Percentiles rank a stretch among this genome's conserved stretches.
Conservation (phyloP, 208 protist genomes). For the Naegleria lovaniensis region DNA sequence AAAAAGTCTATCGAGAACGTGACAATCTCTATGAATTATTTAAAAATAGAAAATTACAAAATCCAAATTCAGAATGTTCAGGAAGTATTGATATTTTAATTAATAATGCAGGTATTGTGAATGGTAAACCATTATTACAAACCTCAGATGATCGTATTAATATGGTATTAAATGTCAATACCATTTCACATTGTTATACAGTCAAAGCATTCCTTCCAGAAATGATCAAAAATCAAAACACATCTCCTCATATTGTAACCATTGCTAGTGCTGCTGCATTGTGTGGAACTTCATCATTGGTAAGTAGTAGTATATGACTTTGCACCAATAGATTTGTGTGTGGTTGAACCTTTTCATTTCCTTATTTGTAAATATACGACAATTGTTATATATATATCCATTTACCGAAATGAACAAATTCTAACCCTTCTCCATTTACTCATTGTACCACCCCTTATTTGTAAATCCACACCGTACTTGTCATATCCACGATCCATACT, state of each 20-base stretch:
- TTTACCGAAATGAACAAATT: no score
- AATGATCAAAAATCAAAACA: slow-evolving; percentile 37
- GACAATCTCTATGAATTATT: neutral
- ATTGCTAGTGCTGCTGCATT: slow-evolving; percentile 33
- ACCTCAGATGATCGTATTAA: slow-evolving; percentile 28
- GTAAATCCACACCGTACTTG: no score
- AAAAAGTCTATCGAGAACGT: neutral
- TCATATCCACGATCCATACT: no score
- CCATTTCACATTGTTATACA: slow-evolving; percentile 49
- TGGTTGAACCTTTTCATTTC: no score
- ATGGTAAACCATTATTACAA: slow-evolving; percentile 43
- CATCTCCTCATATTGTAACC: slow-evolving; percentile 41
- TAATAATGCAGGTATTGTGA: slow-evolving; percentile 54
- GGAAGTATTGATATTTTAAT: slow-evolving; percentile 42
- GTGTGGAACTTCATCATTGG: neutral
- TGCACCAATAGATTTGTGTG: neutral
- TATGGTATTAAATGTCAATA: slow-evolving; percentile 42
- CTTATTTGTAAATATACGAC: no score
- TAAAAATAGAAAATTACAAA: slow-evolving; percentile 19
- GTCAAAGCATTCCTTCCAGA: slow-evolving; percentile 41
- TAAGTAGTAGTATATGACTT: neutral
- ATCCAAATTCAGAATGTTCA: neutral
- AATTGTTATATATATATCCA: no score
- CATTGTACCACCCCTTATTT: no score
- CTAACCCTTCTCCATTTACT: no score